Evolutionary conservation across 352 stramenopile species (phyloP), one percentile per base, ranked within the genome.

Genomic region (Pythium myriotylum): DNA sequence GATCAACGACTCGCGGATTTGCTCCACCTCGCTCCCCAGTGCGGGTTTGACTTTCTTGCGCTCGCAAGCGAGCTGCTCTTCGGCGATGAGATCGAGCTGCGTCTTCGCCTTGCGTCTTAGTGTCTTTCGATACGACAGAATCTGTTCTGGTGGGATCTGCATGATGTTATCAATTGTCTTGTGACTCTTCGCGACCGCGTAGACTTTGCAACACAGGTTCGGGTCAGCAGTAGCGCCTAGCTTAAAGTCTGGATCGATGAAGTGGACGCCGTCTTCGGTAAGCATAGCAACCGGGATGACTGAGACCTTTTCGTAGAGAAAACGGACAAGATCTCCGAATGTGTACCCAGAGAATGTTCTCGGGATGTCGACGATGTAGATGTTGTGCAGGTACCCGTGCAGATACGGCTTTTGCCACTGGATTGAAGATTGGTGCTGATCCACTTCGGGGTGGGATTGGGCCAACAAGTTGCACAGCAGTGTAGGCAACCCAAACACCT

Each of bases 241-340:
- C 55, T 93, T 93, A 62, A 91, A 93, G 13, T 90, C 80, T 66
- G 87, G 81, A 45, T 91, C 82, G 12, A 89, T 74, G 23, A 91
- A 84, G 41, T 85, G 72, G 14, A 89, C 81, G 10, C 80, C 77
- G 39, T 81, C 72, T 17, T 87, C 80, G 0, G 79, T 88, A 0
- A 91, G 70, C 68, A 93, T 80, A 0, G 81, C 84, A 8, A 93
- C 29, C 3, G 77, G 78, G 14, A 93, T 82, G 5, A 93, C 74
- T 0, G 76, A 71, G 19, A 72, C 73, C 23, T 91, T 90, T 22
- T 93, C 82, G 63, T 88, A 93, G 12, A 93, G 54, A 53, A 93
- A 93, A 14, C 79, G 80, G 32, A 88, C 86, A 47, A 93, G 70
- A 51, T 93, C 81, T 12, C 81, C 79, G 50, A 90, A 93, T 2